Evolutionary conservation across 768 basidiomycete genomes (phyloP).

Genomic region (Russula olivacea): DNA sequence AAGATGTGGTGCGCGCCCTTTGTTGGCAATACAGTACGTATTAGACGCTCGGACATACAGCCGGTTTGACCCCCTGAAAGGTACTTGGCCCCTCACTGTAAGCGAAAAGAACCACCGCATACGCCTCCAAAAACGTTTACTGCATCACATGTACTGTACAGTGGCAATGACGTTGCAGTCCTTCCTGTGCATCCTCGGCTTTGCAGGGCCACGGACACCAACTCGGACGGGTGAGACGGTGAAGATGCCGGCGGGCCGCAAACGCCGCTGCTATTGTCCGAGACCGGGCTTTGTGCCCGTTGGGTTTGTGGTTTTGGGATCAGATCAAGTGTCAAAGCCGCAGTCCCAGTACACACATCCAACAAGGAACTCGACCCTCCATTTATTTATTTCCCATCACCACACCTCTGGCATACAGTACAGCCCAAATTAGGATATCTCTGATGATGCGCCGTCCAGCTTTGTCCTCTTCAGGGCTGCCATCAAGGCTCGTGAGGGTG

Average conservation of each 20-base stretch:
- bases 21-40: neutral
- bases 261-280: too few relatives aligned
- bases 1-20: neutral
- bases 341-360: neutral
- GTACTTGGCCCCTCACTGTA: too few relatives aligned
- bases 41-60: neutral
- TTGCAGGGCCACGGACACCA: too few relatives aligned
- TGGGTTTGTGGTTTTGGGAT: too few relatives aligned
- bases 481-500: neutral
- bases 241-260: too few relatives aligned
- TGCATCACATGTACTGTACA: neutral
- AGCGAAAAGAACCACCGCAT: too few relatives aligned
- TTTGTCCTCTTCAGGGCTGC: neutral
- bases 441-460: neutral
- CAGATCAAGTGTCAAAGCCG: neutral
- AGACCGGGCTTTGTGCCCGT: neutral
- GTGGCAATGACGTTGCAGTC: neutral
- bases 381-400: neutral
- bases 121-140: neutral
- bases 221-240: too few relatives aligned
- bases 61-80: too few relatives aligned
- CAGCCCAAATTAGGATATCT: neutral
- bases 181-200: too few relatives aligned
- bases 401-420: too few relatives aligned
- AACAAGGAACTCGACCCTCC: neutral